phyloP scores from a whole-genome alignment of 164 flowering plant genomes.

The Hamamelis virginiana region DNA sequence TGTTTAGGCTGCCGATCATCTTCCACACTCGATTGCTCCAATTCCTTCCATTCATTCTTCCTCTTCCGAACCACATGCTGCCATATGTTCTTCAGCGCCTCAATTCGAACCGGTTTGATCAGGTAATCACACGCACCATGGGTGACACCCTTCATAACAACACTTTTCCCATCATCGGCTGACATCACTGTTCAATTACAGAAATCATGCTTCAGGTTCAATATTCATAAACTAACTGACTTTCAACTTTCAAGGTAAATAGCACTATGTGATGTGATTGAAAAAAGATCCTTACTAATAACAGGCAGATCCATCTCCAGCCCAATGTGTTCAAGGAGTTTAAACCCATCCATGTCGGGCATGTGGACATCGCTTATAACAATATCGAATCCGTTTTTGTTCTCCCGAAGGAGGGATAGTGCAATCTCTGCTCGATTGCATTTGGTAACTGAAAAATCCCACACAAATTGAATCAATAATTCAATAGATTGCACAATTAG shows the following conservation, averaged over 20 bases:
- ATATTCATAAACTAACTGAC: background rate
- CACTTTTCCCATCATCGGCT: constrained; percentile 70
- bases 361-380: constrained; percentile 90
- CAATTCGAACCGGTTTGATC: constrained; percentile 85
- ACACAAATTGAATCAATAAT: constrained; percentile 14
- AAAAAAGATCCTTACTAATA: constrained; percentile 53
- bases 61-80: constrained; percentile 91
- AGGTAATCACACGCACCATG: constrained; percentile 96
- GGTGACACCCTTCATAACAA: constrained; percentile 89
- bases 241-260: background rate
- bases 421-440: constrained; percentile 66
- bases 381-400: constrained; percentile 61
- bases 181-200: constrained; percentile 79
- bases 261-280: background rate
- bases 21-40: constrained; percentile 72
- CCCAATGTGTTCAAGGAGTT: constrained; percentile 77
- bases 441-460: constrained; percentile 56
- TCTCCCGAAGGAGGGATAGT: constrained; percentile 50
- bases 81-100: constrained; percentile 90
- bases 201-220: constrained; percentile 1
- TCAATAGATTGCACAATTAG: background rate
- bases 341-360: constrained; percentile 97
- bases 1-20: constrained; percentile 55
- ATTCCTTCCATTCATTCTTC: constrained; percentile 66
- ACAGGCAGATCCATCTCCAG: constrained; percentile 90